These are phyloP conservation scores for Camelina laxa DNA, from an alignment of 345 rosid species.

Conservation along the genomic window DNA sequence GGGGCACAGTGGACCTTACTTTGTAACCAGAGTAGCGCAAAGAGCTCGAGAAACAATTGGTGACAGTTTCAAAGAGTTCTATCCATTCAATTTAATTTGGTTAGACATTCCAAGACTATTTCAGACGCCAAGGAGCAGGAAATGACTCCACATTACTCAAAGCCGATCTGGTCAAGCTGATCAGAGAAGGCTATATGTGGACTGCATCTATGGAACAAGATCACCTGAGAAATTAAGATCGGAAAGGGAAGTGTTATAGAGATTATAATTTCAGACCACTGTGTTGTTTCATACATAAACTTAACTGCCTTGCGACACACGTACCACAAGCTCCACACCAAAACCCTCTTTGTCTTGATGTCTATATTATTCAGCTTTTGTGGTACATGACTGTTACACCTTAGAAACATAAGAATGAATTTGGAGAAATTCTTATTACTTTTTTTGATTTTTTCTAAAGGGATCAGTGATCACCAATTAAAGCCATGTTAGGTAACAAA, in stretches of 20 bases:
- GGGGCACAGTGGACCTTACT: constrained; percentile 88
- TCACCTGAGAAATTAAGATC: constrained; percentile 53
- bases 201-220: constrained; percentile 82
- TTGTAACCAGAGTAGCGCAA: constrained; percentile 67
- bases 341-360: too few species aligned
- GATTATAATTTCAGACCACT: constrained; percentile 53
- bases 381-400: too few species aligned
- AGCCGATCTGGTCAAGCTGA: constrained; percentile 59
- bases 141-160: constrained; percentile 49
- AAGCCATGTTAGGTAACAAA: too few species aligned
- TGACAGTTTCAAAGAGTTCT: constrained; percentile 62
- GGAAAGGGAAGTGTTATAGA: constrained; percentile 71
- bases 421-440: too few species aligned
- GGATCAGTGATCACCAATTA: too few species aligned
- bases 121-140: constrained; percentile 49
- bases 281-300: constrained; percentile 51
- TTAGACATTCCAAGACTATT: constrained; percentile 57
- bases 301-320: constrained; percentile 8
- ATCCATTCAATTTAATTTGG: constrained; percentile 82
- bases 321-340: constrained; percentile 3
- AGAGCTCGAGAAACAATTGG: constrained; percentile 47
- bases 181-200: constrained; percentile 55
- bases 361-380: too few species aligned
- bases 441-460: too few species aligned
- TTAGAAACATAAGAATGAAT: neutral